These are phyloP conservation scores for Penicillium hesseltinei DNA, from an alignment of 2,329 filamentous ascomycete genomes.

Conservation along the genomic window DNA sequence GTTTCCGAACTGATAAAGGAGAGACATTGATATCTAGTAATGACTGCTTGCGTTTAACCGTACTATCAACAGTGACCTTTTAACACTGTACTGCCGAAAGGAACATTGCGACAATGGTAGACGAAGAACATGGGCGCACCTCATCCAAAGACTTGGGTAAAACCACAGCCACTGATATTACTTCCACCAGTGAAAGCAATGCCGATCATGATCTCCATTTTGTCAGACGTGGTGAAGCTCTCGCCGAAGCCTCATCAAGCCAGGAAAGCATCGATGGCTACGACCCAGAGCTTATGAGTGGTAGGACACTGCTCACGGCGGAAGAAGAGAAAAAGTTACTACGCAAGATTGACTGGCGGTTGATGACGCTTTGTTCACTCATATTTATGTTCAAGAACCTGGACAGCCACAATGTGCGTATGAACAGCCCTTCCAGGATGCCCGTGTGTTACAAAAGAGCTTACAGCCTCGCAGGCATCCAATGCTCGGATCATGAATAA, in stretches of 20 bases:
- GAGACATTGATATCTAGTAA: not conserved
- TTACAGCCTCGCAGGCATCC: constrained; percentile 23
- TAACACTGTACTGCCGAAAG: not conserved
- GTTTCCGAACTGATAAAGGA: not conserved
- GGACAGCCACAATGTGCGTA: constrained; percentile 32
- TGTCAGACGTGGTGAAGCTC: constrained; percentile 18
- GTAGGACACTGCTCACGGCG: constrained; percentile 33
- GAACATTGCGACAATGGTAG: not conserved
- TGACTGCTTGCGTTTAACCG: not conserved
- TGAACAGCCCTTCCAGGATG: not conserved
- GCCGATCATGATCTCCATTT: constrained; percentile 18
- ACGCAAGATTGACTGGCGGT: constrained; percentile 44
- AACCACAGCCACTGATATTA: constrained; percentile 5
- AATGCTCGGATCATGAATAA: constrained; percentile 40
- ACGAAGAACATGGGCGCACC: not conserved
- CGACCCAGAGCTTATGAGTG: constrained; percentile 33
- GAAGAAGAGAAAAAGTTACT: constrained; percentile 49
- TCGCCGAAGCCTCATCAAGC: constrained; percentile 9
- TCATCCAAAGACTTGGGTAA: not conserved
- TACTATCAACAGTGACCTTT: not conserved
- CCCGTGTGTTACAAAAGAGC: not conserved
- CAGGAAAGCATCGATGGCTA: constrained; percentile 28
- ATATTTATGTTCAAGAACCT: constrained; percentile 33
- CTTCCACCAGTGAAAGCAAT: not conserved
- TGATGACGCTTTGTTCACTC: constrained; percentile 43